Evolutionary conservation across 148 eudicot species (phyloP).

Genomic region (Rhododendron mucronatum): DNA sequence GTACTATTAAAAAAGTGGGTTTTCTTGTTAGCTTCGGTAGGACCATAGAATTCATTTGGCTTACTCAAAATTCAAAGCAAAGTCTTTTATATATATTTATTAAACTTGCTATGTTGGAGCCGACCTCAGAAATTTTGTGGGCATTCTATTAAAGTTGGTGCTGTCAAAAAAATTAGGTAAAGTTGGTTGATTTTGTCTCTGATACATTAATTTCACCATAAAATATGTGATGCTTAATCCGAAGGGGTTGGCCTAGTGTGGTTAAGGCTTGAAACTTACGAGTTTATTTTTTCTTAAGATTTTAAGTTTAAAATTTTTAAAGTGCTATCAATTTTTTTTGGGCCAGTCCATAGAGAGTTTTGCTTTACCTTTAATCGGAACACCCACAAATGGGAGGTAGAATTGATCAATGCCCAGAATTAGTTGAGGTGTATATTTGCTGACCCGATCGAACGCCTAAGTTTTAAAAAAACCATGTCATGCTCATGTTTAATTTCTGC

Average conservation of each 20-base stretch:
- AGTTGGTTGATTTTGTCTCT: background rate
- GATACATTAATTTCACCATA: background rate
- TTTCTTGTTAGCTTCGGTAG: background rate
- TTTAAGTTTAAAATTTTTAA: background rate
- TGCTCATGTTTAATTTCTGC: background rate
- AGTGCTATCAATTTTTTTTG: too few relatives aligned
- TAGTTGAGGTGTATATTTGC: too few relatives aligned
- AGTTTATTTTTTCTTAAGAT: accelerated
- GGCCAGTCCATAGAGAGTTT: background rate
- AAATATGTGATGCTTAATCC: background rate
- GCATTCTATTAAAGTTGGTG: background rate
- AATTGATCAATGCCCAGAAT: too few relatives aligned
- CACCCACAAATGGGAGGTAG: background rate
- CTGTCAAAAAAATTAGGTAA: background rate
- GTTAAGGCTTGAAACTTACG: background rate
- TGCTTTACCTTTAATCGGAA: too few relatives aligned
- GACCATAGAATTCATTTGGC: background rate
- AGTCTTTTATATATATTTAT: background rate
- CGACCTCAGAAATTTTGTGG: background rate
- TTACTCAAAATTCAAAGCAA: background rate
- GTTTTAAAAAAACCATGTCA: background rate
- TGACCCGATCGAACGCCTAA: too few relatives aligned
- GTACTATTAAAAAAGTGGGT: background rate
- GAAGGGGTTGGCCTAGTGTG: background rate
- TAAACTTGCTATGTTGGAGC: background rate